phyloP scores from a whole-genome alignment of 2,329 filamentous ascomycete genomes.

The Apiospora sp. region DNA sequence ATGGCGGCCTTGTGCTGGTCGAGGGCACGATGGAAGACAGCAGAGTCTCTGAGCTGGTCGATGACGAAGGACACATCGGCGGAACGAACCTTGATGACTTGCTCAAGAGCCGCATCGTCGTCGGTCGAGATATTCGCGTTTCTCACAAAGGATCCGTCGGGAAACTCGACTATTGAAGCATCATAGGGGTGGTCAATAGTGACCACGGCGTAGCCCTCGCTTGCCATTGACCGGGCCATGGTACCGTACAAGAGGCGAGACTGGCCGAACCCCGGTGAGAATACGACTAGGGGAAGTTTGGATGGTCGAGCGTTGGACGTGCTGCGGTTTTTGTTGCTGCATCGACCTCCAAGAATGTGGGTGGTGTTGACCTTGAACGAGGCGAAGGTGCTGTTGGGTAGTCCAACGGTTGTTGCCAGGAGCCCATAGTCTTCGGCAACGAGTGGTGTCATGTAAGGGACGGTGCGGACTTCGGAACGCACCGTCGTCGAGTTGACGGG shows the following conservation, averaged over 20 bases:
- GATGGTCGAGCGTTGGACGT: too few relatives aligned
- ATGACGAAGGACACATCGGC: constrained; percentile 29
- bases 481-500: constrained; percentile 21
- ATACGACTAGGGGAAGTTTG: constrained; percentile 37
- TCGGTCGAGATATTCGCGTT: constrained; percentile 28
- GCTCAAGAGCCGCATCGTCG: constrained; percentile 24
- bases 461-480: background rate
- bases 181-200: constrained; percentile 55
- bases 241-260: constrained; percentile 48
- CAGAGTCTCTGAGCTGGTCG: constrained; percentile 25
- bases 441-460: constrained; percentile 26
- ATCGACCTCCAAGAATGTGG: background rate
- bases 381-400: constrained; percentile 26
- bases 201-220: constrained; percentile 50
- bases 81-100: constrained; percentile 24
- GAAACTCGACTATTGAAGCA: constrained; percentile 49
- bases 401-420: constrained; percentile 17
- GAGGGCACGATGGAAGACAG: background rate
- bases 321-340: background rate
- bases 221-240: constrained; percentile 49
- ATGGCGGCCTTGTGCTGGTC: background rate
- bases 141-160: constrained; percentile 42
- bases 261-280: constrained; percentile 46
- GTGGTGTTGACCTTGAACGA: constrained; percentile 14
- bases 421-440: constrained; percentile 25